These are phyloP conservation scores for Cucurbita pepo DNA, from an alignment of 306 rosid genomes.

Conservation along the genomic window DNA sequence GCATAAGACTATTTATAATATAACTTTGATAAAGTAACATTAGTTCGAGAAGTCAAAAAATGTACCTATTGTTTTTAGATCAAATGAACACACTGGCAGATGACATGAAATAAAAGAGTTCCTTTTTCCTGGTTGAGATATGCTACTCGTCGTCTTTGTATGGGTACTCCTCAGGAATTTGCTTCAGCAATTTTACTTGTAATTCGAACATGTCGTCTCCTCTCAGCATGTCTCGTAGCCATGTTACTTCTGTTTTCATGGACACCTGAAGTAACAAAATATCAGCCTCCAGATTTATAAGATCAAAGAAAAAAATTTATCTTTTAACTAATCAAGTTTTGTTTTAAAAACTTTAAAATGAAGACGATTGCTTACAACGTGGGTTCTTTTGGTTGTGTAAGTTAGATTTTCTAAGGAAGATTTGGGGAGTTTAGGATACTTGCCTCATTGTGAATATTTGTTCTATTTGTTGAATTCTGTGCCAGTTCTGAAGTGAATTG, in stretches of 20 bases:
- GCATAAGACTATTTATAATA: too few relatives aligned
- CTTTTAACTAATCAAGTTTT: too few relatives aligned
- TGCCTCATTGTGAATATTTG: too few relatives aligned
- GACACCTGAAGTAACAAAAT: constrained; percentile 39
- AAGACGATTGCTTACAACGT: too few relatives aligned
- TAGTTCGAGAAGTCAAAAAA: not conserved
- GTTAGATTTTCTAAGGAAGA: too few relatives aligned
- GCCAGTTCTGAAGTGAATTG: too few relatives aligned
- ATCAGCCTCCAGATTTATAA: not conserved
- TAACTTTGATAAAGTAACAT: too few relatives aligned
- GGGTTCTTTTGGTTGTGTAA: too few relatives aligned
- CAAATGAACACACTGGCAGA: not conserved
- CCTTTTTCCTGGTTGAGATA: not conserved
- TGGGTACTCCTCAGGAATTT: constrained; percentile 92
- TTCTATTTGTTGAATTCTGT: too few relatives aligned
- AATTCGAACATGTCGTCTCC: constrained; percentile 89
- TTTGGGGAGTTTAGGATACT: too few relatives aligned
- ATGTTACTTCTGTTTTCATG: constrained; percentile 87
- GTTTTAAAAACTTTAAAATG: too few relatives aligned
- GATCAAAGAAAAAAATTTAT: not conserved
- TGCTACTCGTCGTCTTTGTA: constrained; percentile 84
- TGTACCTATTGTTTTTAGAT: not conserved
- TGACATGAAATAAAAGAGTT: not conserved
- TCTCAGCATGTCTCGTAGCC: constrained; percentile 82
- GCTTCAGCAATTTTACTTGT: constrained; percentile 90